Evolutionary conservation across 1,139 yeast species (phyloP), one percentile per base, ranked within the genome.

Genomic region (Magnusiomyces clavatus): DNA sequence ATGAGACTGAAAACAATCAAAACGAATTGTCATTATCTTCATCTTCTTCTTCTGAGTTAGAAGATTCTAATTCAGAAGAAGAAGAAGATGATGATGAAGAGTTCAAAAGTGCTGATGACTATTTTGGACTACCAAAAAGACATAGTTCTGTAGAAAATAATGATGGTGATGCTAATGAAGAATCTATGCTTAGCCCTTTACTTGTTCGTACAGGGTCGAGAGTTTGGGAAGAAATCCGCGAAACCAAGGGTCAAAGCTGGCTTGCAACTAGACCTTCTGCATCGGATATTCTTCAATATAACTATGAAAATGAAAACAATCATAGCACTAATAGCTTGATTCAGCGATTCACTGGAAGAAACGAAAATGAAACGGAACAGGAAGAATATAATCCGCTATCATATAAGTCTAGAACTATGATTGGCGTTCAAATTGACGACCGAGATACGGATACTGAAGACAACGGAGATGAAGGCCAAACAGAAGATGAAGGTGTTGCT

Each of bases 141-240:
- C 31, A 24, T 5, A 41, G 16, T 4, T 11, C 31, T 2, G 11
- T 37, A 13, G 11, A 19, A 20, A 24, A 24, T 24, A 24, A 24
- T 24, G 31, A 24, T 24, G 31, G 8, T 24, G 31, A 24, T 24
- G 6, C 31, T 5, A 24, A 24, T 8, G 31, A 24, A 5, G 44
- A 41, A 14, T 13, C 44, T 6, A 14, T 46, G 2, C 17, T 46
- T 12, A 46, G 48, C 6, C 59, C 56, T 29, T 51, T 61, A 45
- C 51, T 62, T n/a, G 52, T 53, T 39, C 58, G 65, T 2, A 59
- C 65, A 1, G 66, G 64, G 0, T 63, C 66, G 3, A 50, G 59
- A 40, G 56, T 63, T 16, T 62, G 65, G 65, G 65, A 62, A 45
- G 63, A 60, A 31, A 54, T 61, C 4, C 58, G 62, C 10, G 64